Evolutionary conservation across 768 basidiomycete genomes (phyloP), one percentile per base, ranked within the genome.

Genomic region (Omphalotus guepiniiformis): DNA sequence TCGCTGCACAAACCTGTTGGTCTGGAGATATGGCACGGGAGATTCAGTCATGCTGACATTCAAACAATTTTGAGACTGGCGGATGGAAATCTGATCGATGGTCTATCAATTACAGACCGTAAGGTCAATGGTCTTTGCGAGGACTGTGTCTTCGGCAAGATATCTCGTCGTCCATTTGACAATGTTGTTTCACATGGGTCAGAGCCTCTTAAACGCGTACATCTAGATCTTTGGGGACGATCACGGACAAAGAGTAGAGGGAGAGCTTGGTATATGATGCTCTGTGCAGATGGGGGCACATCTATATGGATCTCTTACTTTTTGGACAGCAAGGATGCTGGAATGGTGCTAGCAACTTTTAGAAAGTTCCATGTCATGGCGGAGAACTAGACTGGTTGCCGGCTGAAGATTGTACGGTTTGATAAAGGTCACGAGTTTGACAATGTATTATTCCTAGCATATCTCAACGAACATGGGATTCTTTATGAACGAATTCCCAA

Each of bases 191-290:
- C n/a, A 6, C 39, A 25, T n/a, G 40, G 30, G 18, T 13, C 13
- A 12, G 39, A 49, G 8, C 18, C 34, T 4, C 32, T 49, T 6
- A 30, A 42, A 5, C 26, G 48, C 2, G 40, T 49, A 4, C 40
- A 42, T 32, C 18, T 49, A 6, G 48, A 49, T 29, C 27, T 42
- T 16, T 49, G 48, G 48, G 48, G 39, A 5, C 26, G 21, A 21
- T 28, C 28, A 5, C 27, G 48, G 4, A 49, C 48, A 6, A 26
- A 26, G 23, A 29, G 26, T 18, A 6, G 26, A 6, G 48, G 48
- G 9, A 32, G 40, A 9, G 13, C 21, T n/a, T 32, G 18, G 7
- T 49, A 49, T 35, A 5, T 49, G 26, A 43, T 49, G 39, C 29
- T 34, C n/a, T 16, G 18, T 21, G 39, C 29, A 9, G 40, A 49